phyloP scores from a whole-genome alignment of 345 rosid species.

The Melaleuca quinquenervia region DNA sequence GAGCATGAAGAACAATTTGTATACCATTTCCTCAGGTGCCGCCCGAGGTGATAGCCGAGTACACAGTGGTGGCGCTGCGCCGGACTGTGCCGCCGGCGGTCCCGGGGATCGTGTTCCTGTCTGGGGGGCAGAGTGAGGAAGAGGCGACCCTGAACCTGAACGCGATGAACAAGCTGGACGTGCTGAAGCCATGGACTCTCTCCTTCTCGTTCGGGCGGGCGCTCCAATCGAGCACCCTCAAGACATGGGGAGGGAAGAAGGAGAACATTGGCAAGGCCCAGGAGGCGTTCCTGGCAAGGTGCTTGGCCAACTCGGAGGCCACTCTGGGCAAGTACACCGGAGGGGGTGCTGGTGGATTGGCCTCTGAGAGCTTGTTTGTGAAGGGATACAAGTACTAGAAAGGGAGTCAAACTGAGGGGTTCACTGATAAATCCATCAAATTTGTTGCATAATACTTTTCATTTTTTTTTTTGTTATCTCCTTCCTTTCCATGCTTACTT shows the following conservation, averaged over 20 bases:
- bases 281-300: slow-evolving; percentile 53
- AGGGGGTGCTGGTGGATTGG: slow-evolving; percentile 44
- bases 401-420: background rate
- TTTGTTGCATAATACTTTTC: background rate
- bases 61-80: slow-evolving; percentile 68
- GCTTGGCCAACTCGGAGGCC: slow-evolving; percentile 84
- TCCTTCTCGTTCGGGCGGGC: slow-evolving; percentile 97
- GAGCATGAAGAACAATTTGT: background rate
- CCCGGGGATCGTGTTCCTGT: slow-evolving; percentile 79
- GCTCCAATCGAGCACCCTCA: slow-evolving; percentile 87
- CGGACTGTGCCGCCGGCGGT: slow-evolving; percentile 86
- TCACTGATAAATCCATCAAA: background rate
- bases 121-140: slow-evolving; percentile 90
- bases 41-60: slow-evolving; percentile 48
- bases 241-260: slow-evolving; percentile 79
- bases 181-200: slow-evolving; percentile 83
- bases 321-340: slow-evolving; percentile 63
- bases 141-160: slow-evolving; percentile 71
- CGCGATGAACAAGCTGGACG: slow-evolving; percentile 80
- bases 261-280: slow-evolving; percentile 72
- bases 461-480: background rate
- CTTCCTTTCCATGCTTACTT: background rate
- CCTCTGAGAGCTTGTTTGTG: slow-evolving; percentile 77
- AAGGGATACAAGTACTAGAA: slow-evolving; percentile 74
- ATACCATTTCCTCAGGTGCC: background rate